Conservation (phyloP, 352 stramenopile species). For the Pythium biforme region DNA sequence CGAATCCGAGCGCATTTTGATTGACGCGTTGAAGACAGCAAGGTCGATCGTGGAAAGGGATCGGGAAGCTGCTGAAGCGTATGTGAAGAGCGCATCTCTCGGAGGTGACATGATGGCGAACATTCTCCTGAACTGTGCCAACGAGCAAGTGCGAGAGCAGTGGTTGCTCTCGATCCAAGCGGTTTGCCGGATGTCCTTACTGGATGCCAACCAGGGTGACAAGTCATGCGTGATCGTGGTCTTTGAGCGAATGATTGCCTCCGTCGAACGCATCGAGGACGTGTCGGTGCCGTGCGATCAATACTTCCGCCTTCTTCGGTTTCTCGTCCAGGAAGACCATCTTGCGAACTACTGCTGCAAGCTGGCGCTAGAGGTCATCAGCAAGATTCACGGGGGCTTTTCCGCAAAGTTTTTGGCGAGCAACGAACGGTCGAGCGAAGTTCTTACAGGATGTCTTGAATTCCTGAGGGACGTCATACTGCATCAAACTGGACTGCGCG, state of each 20-base stretch:
- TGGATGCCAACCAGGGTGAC: constrained; percentile 21
- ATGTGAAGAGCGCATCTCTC: constrained; percentile 43
- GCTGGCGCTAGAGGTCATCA: constrained; percentile 49
- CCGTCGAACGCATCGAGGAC: constrained; percentile 60
- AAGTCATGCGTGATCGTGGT: constrained; percentile 29
- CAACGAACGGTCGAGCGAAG: constrained; percentile 65
- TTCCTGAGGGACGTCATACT: constrained; percentile 72
- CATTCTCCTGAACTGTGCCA: constrained; percentile 62
- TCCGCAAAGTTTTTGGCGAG: constrained; percentile 78
- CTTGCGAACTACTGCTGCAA: constrained; percentile 47
- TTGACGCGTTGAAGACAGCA: constrained; percentile 83
- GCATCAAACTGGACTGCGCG: constrained; percentile 47
- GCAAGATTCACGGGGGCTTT: constrained; percentile 68
- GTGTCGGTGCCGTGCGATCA: constrained; percentile 64
- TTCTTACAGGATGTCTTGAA: constrained; percentile 74
- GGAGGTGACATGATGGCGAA: constrained; percentile 43
- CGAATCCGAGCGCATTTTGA: constrained; percentile 67
- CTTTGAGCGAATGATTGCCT: constrained; percentile 71
- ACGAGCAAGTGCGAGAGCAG: constrained; percentile 80
- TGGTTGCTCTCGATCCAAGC: constrained; percentile 82
- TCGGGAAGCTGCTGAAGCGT: constrained; percentile 60
- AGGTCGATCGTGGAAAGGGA: constrained; percentile 76
- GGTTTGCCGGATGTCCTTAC: constrained; percentile 48
- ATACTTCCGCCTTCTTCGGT: constrained; percentile 68
- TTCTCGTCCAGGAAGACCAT: constrained; percentile 61